A percentile compares a stretch with the other conserved stretches of the same genome.
phyloP scores from a whole-genome alignment of 345 rosid genomes.

The Toxicodendron radicans region DNA sequence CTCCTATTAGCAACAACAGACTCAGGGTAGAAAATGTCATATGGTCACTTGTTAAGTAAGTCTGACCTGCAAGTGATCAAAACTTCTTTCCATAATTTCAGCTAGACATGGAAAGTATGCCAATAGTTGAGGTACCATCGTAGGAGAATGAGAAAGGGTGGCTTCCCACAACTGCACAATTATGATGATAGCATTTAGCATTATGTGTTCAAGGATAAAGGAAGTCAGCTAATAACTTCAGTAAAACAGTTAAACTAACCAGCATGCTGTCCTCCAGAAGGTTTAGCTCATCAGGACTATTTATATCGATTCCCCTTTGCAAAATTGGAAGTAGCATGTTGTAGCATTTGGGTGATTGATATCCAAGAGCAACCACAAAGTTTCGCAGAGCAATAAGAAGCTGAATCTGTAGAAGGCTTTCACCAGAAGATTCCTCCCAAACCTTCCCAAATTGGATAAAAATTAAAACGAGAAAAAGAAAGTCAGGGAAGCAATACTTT shows the following conservation, averaged over 20 bases:
- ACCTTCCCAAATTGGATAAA: conserved; percentile 45
- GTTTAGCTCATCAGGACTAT: conserved; percentile 85
- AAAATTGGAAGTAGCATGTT: conserved; percentile 79
- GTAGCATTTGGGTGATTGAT: conserved; percentile 83
- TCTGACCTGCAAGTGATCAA: conserved; percentile 90
- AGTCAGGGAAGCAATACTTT: neutral
- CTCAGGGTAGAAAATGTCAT: neutral
- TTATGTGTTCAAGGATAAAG: conserved; percentile 15
- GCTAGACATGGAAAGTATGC: conserved; percentile 74
- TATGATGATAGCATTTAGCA: conserved; percentile 18
- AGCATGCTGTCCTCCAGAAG: conserved; percentile 94
- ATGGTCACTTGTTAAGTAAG: neutral
- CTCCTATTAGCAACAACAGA: neutral
- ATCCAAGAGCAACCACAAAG: conserved; percentile 87
- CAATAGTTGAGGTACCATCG: conserved; percentile 83
- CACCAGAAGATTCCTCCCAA: conserved; percentile 97
- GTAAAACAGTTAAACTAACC: conserved; percentile 45
- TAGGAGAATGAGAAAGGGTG: conserved; percentile 83
- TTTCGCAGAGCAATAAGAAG: conserved; percentile 90
- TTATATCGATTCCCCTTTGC: conserved; percentile 81
- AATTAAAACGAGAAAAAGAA: neutral
- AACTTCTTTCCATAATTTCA: conserved; percentile 84
- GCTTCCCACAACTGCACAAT: conserved; percentile 94
- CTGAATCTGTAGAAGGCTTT: conserved; percentile 96
- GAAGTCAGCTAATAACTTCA: conserved; percentile 16